Evolutionary conservation across 768 basidiomycete genomes (phyloP).

Genomic region (Collybia sp.): DNA sequence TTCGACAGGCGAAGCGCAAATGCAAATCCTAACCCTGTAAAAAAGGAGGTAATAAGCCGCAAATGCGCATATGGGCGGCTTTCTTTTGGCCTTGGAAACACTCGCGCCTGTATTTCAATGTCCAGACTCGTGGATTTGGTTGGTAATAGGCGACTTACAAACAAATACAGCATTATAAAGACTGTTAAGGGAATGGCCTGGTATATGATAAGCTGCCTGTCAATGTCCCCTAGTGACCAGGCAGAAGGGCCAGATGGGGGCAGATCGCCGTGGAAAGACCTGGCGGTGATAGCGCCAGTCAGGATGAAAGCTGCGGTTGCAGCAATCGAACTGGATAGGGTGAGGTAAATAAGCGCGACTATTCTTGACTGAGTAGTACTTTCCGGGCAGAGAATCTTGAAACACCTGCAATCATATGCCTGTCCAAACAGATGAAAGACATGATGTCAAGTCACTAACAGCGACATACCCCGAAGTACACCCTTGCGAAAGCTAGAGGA

Average conservation of each 20-base stretch:
- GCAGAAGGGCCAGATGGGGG: constrained; percentile 24
- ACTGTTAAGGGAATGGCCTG: constrained; percentile 35
- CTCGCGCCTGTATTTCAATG: constrained; percentile 1
- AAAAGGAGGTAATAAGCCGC: constrained; percentile 34
- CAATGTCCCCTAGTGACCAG: constrained; percentile 35
- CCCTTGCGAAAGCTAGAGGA: constrained; percentile 47
- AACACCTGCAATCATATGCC: constrained; percentile 62
- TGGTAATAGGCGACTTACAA: constrained; percentile 17
- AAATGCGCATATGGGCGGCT: constrained; percentile 13
- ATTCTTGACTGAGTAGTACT: constrained; percentile 15
- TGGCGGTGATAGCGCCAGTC: constrained; percentile 42
- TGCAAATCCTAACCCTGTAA: constrained; percentile 46
- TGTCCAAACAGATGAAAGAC: constrained; percentile 14
- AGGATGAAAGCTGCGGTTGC: constrained; percentile 51
- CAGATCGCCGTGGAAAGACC: constrained; percentile 29
- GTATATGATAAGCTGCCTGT: constrained; percentile 28
- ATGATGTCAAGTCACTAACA: background rate
- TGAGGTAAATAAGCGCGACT: constrained; percentile 6
- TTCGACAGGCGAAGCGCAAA: constrained; percentile 50
- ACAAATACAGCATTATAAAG: constrained; percentile 20
- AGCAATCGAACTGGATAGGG: constrained; percentile 39
- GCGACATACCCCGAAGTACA: constrained; percentile 56
- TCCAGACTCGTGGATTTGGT: background rate
- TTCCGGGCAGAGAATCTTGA: constrained; percentile 50
- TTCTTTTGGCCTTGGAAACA: background rate